Evolutionary conservation across 306 rosid species (phyloP).

Genomic region (Abrus pulchellus): DNA sequence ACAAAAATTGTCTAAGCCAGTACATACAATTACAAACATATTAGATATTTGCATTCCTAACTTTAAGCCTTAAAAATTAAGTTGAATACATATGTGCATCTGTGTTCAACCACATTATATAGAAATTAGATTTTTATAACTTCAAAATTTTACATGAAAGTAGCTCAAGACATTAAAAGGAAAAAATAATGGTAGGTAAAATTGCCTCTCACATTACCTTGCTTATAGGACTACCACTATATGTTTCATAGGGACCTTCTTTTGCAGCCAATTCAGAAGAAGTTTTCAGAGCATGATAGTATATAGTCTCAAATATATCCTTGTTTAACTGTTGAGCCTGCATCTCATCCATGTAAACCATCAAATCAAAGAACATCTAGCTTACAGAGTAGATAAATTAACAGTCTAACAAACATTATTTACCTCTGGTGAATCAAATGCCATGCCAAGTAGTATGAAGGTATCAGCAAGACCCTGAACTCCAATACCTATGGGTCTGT

Average conservation of each 20-base stretch:
- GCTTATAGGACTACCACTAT: slow-evolving; percentile 78
- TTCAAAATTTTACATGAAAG: too few relatives aligned
- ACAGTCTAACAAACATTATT: not conserved
- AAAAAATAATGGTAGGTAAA: not conserved
- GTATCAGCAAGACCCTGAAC: slow-evolving; percentile 99
- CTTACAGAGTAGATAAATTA: not conserved
- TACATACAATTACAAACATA: not conserved
- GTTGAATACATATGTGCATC: not conserved
- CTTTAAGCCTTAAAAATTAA: not conserved
- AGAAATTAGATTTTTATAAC: too few relatives aligned
- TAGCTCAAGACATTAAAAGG: not conserved
- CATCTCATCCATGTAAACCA: not conserved
- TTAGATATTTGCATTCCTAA: not conserved
- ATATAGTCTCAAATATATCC: slow-evolving; percentile 26
- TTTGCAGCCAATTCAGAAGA: slow-evolving; percentile 61
- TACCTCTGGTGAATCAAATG: slow-evolving; percentile 79
- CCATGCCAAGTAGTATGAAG: slow-evolving; percentile 90
- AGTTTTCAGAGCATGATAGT: slow-evolving; percentile 24
- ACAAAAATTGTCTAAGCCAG: slow-evolving; percentile 4
- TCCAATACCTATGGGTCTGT: slow-evolving; percentile 97
- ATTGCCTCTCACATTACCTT: slow-evolving; percentile 56
- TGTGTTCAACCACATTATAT: not conserved
- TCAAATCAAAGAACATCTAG: too few relatives aligned
- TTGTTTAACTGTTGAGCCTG: slow-evolving; percentile 24
- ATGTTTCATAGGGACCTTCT: slow-evolving; percentile 81